Base-by-base conservation (phyloP, 805 yeast species). In the Hanseniaspora thailandica region DNA sequence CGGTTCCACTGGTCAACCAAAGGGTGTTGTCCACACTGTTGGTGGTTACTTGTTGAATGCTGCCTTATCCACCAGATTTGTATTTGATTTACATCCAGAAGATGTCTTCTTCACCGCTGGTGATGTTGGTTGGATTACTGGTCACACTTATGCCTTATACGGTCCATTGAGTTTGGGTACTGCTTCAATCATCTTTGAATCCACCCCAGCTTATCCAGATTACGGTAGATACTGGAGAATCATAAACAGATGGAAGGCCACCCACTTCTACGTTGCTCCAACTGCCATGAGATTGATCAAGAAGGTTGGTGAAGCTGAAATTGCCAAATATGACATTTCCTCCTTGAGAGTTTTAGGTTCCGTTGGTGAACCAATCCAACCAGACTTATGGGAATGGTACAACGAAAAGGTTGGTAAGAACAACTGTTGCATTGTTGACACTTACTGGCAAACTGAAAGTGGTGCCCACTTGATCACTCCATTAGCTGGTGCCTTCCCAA, bases 301-400 rank as follows among this genome's bases (percentile, higher is more conserved):
- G 66, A 78, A 89, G 68, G 94, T 94, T 51, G 98, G 98, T 62
- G 86, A 86, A 66, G 77, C 80, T 47, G 85, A 76, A 66, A 86
- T 93, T 65, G 79, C 76, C 56, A 80, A 83, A 61, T 87, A 82
- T 66, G 93, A 88, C 67, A 77, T 88, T 58, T 77, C 84, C 20
- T 81, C 94, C n/a, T 71, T 93, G 63, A 83, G 97, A 69, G 87
- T 88, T 20, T 76, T 90, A 59, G 98, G 98, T 56, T 86, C 97
- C 17, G 98, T 90, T 48, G 98, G 98, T 68, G 98, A 93, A 74
- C 97, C 98, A 60, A 90, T 90, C 68, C 94, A 97, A 45, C 87
- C 95, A 56, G 98, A 93, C 68, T 81, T 93, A 60, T 93, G 97
- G 97, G 94, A 87, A 68, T 93, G 98, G 98, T 93, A 93, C 71